Percentiles rank a stretch among this genome's conserved stretches.
These are phyloP conservation scores for Talaromyces sp. DNA, from an alignment of 2,329 filamentous ascomycete species.

Conservation along the genomic window DNA sequence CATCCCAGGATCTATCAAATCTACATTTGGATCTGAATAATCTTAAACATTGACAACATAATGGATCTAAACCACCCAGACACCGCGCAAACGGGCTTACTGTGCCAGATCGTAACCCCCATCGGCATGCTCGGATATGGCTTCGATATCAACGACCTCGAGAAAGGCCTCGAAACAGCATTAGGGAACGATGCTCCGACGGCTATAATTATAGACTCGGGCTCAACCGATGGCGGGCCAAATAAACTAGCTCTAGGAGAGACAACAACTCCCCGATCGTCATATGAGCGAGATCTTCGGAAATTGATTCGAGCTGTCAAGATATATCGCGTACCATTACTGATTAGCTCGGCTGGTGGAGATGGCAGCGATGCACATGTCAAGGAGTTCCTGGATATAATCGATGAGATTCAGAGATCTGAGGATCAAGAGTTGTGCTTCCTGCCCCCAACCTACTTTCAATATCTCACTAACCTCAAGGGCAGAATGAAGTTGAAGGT, in stretches of 20 bases:
- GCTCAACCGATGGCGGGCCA: slow-evolving; percentile 30
- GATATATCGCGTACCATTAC: slow-evolving; percentile 35
- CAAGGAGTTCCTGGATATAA: neutral
- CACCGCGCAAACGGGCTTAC: neutral
- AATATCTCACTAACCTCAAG: neutral
- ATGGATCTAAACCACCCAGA: neutral
- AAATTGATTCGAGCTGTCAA: slow-evolving; percentile 39
- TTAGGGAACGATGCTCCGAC: slow-evolving; percentile 11
- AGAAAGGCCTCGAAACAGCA: slow-evolving; percentile 41
- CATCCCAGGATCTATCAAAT: neutral
- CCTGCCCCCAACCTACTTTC: neutral
- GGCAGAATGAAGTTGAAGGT: neutral
- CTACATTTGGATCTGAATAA: neutral
- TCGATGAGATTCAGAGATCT: slow-evolving; percentile 34
- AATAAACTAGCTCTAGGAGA: slow-evolving; percentile 25
- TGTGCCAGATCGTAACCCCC: slow-evolving; percentile 38
- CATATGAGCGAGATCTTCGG: slow-evolving; percentile 44
- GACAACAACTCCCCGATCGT: slow-evolving; percentile 37
- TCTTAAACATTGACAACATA: neutral
- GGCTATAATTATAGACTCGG: slow-evolving; percentile 28
- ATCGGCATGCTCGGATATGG: slow-evolving; percentile 52
- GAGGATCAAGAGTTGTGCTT: neutral
- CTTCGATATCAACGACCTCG: slow-evolving; percentile 33
- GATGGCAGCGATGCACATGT: neutral
- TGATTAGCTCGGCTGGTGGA: slow-evolving; percentile 21